phyloP scores from a whole-genome alignment of 345 rosid species.

The Acer saccharum region DNA sequence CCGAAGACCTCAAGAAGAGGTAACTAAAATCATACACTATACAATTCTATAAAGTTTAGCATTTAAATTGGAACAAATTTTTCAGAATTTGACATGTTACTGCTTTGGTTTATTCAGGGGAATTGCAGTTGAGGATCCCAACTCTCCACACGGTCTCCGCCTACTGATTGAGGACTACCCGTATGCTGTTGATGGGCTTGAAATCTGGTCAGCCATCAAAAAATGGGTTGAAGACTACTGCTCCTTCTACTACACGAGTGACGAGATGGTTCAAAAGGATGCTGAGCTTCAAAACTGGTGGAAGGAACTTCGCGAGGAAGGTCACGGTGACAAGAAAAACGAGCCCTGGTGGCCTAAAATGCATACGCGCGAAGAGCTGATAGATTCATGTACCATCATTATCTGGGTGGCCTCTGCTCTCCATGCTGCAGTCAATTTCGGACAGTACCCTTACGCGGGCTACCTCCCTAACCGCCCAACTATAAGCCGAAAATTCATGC shows the following conservation, averaged over 20 bases:
- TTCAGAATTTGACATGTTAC: not conserved
- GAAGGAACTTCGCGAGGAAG: constrained; percentile 65
- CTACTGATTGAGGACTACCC: constrained; percentile 66
- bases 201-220: constrained; percentile 67
- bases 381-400: constrained; percentile 60
- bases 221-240: constrained; percentile 64
- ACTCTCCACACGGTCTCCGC: constrained; percentile 53
- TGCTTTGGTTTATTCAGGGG: constrained; percentile 47
- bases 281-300: constrained; percentile 73
- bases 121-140: constrained; percentile 56
- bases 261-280: constrained; percentile 48
- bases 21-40: constrained; percentile 14
- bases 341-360: constrained; percentile 79
- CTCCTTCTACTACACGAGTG: constrained; percentile 46
- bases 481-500: constrained; percentile 59
- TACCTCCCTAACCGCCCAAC: constrained; percentile 66
- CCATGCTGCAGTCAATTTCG: constrained; percentile 72
- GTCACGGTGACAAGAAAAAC: constrained; percentile 75
- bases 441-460: constrained; percentile 72
- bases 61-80: not conserved
- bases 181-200: constrained; percentile 69
- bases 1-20: constrained; percentile 76
- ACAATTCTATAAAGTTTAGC: not conserved
- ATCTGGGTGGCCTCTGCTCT: constrained; percentile 78
- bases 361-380: constrained; percentile 49